Percentiles rank a stretch among this genome's conserved stretches.
Conservation (phyloP, 805 yeast species). For the Saccharomycopsis schoenii region DNA sequence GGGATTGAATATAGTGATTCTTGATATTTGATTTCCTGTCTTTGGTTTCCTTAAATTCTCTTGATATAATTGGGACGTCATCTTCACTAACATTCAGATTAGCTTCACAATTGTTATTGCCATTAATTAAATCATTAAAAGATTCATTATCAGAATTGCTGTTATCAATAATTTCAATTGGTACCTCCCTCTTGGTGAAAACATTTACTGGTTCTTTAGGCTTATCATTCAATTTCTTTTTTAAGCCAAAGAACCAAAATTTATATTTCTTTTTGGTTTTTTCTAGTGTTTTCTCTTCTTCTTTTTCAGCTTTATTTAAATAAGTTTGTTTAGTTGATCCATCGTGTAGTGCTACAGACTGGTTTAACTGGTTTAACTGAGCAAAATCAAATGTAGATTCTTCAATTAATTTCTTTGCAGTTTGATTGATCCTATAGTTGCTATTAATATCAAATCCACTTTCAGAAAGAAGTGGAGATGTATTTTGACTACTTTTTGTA, state of each 20-base stretch:
- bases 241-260: conserved; percentile 12
- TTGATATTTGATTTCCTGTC: not conserved
- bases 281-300: not conserved
- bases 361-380: conserved; percentile 2
- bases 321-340: not conserved
- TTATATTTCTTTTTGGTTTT: conserved; percentile 8
- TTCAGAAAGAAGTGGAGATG: not conserved
- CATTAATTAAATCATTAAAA: not conserved
- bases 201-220: not conserved
- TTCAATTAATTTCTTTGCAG: not conserved
- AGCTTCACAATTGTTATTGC: not conserved
- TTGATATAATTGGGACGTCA: not conserved
- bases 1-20: not conserved
- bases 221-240: not conserved
- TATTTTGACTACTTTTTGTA: not conserved
- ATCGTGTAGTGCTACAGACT: not conserved
- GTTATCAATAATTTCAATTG: not conserved
- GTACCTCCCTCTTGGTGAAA: not conserved
- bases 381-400: conserved; percentile 3
- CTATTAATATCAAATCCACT: conserved; percentile 1
- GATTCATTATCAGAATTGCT: not conserved
- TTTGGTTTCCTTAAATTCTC: not conserved
- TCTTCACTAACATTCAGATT: not conserved
- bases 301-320: not conserved
- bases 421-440: not conserved